Conservation (phyloP, 2,329 filamentous ascomycete species). For the Clonostachys sp. region DNA sequence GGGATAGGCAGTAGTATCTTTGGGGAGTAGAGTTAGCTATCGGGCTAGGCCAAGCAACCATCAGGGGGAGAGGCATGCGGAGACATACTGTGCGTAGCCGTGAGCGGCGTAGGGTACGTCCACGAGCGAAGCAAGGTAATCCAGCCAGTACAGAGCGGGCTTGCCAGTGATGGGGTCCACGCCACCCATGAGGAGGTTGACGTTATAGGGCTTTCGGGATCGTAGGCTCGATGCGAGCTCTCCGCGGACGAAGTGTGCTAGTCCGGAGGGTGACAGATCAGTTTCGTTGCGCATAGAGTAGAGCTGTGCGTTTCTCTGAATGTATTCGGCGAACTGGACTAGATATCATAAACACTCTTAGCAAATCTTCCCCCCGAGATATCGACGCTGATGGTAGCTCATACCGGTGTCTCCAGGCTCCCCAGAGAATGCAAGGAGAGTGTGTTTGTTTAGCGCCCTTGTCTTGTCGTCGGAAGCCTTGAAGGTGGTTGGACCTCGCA, state of each 20-base stretch:
- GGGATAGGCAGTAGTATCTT: conserved; percentile 95
- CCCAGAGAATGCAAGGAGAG: conserved; percentile 89
- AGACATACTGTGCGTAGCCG: conserved; percentile 86
- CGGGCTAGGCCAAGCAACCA: too few species aligned
- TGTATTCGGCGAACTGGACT: conserved; percentile 99
- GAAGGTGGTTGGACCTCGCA: conserved; percentile 94
- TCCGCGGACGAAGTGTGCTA: conserved; percentile 89
- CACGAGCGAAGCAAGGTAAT: conserved; percentile 88
- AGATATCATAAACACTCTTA: conserved; percentile 1
- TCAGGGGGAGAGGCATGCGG: too few species aligned
- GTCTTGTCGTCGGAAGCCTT: conserved; percentile 98
- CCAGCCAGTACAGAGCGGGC: conserved; percentile 93
- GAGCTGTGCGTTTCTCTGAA: conserved; percentile 96
- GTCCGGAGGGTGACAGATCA: conserved; percentile 82
- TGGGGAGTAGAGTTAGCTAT: conserved; percentile 2
- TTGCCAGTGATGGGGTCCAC: conserved; percentile 88
- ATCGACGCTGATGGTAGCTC: conserved; percentile 9
- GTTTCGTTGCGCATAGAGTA: conserved; percentile 98
- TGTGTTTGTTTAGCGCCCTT: conserved; percentile 85
- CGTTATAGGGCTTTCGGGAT: conserved; percentile 90
- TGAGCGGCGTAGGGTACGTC: conserved; percentile 93
- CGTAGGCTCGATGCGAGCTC: conserved; percentile 89
- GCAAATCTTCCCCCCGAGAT: not conserved
- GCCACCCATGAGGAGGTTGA: conserved; percentile 92
- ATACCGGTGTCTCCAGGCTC: conserved; percentile 93